These are phyloP conservation scores for Arachnomyces sp. DNA, from an alignment of 2,329 filamentous ascomycete species.

Conservation along the genomic window DNA sequence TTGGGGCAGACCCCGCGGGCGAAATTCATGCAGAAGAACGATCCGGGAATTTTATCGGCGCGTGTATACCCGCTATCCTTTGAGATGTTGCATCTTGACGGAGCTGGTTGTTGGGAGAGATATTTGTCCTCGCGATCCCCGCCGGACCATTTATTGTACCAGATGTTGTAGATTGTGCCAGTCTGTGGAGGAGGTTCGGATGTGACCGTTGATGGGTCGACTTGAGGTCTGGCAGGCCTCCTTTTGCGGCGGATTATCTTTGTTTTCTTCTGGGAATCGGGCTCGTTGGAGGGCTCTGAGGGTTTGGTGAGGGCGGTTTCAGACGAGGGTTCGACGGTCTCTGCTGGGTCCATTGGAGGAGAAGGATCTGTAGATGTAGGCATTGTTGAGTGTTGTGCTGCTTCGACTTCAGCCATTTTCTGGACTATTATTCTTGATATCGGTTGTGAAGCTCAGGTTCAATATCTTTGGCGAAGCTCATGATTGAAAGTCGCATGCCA, in stretches of 20 bases:
- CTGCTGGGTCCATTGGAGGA: background rate
- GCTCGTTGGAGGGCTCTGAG: conserved; percentile 12
- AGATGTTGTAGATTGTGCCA: conserved; percentile 94
- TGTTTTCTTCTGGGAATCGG: conserved; percentile 51
- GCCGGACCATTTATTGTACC: conserved; percentile 98
- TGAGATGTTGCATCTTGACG: conserved; percentile 78
- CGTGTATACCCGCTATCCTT: conserved; percentile 72
- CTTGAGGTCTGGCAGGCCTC: conserved; percentile 80
- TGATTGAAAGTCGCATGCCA: too few relatives aligned
- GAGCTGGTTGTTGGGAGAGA: conserved; percentile 71
- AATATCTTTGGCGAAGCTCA: too few relatives aligned
- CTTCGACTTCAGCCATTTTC: conserved; percentile 11
- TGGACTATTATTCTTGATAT: too few relatives aligned
- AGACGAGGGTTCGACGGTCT: conserved; percentile 10
- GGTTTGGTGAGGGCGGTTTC: conserved; percentile 14
- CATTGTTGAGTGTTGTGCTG: conserved; percentile 6
- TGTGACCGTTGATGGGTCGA: conserved; percentile 75
- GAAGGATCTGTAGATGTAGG: conserved; percentile 1
- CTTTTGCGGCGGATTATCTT: conserved; percentile 90
- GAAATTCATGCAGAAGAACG: conserved; percentile 90
- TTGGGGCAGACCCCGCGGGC: conserved; percentile 74
- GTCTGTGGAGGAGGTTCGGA: conserved; percentile 85
- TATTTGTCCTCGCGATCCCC: conserved; percentile 92
- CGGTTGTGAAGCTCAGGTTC: too few relatives aligned
- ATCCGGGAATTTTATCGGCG: conserved; percentile 68